Evolutionary conservation across 768 basidiomycete genomes (phyloP).

Genomic region (Galerina sulciceps): DNA sequence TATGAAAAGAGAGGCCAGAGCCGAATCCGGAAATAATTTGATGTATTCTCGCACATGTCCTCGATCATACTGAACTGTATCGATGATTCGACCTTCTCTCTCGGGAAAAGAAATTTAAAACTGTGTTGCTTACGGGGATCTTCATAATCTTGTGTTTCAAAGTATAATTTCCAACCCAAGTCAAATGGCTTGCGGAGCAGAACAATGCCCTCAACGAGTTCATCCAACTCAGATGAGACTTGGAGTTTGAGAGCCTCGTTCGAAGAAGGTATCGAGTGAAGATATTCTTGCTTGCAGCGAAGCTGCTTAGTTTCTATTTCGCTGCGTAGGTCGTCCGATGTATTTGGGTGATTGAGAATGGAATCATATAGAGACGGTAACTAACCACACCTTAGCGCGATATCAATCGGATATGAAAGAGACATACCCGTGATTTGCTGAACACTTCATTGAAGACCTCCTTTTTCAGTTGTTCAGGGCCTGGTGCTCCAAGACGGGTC

Average conservation of each 20-base stretch:
- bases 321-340: slow-evolving; percentile 81
- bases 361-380: slow-evolving; percentile 77
- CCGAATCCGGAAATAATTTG: slow-evolving; percentile 62
- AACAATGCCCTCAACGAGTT: slow-evolving; percentile 75
- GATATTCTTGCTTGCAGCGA: slow-evolving; percentile 59
- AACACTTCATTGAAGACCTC: slow-evolving; percentile 73
- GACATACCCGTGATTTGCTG: slow-evolving; percentile 57
- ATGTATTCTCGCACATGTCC: slow-evolving; percentile 62
- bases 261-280: slow-evolving; percentile 60
- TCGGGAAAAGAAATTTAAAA: neutral
- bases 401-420: neutral
- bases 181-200: slow-evolving; percentile 79
- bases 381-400: slow-evolving; percentile 36
- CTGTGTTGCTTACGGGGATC: slow-evolving; percentile 56
- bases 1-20: slow-evolving; percentile 58
- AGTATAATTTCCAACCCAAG: slow-evolving; percentile 76
- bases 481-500: slow-evolving; percentile 71
- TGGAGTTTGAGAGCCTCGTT: slow-evolving; percentile 43
- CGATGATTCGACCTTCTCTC: neutral
- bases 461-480: slow-evolving; percentile 58
- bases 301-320: slow-evolving; percentile 78
- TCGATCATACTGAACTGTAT: slow-evolving; percentile 64
- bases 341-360: slow-evolving; percentile 79
- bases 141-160: slow-evolving; percentile 76
- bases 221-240: slow-evolving; percentile 67